Evolutionary conservation across 495 filamentous ascomycete species (phyloP).

Genomic region (Xylaria intraflava): DNA sequence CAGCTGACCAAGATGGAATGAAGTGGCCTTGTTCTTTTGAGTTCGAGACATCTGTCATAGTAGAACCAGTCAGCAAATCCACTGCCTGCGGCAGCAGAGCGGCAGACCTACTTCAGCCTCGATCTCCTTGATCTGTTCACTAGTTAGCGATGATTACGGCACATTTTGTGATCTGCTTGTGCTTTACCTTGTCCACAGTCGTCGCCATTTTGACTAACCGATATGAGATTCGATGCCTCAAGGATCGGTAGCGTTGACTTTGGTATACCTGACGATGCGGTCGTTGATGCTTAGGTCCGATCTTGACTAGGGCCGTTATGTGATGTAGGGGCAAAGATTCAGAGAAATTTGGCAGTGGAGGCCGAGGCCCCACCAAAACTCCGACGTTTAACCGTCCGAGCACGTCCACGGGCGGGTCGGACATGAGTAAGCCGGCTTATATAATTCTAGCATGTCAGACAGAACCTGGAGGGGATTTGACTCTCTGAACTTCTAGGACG

Average conservation of each 20-base stretch:
- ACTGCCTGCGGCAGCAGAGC: neutral
- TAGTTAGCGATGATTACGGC: constrained; percentile 16
- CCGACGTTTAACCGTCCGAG: too few species aligned
- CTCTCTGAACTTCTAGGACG: too few species aligned
- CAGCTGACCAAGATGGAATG: constrained; percentile 79
- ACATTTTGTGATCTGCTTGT: neutral
- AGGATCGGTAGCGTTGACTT: neutral
- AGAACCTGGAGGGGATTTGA: too few species aligned
- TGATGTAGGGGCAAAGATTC: too few species aligned
- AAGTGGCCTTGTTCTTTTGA: constrained; percentile 97
- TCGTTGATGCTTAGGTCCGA: neutral
- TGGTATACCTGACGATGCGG: neutral
- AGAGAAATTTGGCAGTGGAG: too few species aligned
- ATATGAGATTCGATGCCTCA: neutral
- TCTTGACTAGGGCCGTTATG: too few species aligned
- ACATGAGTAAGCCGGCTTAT: too few species aligned
- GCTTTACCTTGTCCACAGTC: constrained; percentile 87
- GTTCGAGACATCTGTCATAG: constrained; percentile 74
- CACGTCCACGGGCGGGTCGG: too few species aligned
- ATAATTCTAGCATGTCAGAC: too few species aligned
- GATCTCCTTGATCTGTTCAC: constrained; percentile 84
- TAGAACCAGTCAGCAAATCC: constrained; percentile 5
- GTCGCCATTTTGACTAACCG: constrained; percentile 71
- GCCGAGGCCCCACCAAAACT: too few species aligned
- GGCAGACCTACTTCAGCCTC: constrained; percentile 69